A percentile compares a stretch with the other conserved stretches of the same genome.
These are phyloP conservation scores for Fusarium ramigenum DNA, from an alignment of 2,329 filamentous ascomycete species.

Conservation along the genomic window DNA sequence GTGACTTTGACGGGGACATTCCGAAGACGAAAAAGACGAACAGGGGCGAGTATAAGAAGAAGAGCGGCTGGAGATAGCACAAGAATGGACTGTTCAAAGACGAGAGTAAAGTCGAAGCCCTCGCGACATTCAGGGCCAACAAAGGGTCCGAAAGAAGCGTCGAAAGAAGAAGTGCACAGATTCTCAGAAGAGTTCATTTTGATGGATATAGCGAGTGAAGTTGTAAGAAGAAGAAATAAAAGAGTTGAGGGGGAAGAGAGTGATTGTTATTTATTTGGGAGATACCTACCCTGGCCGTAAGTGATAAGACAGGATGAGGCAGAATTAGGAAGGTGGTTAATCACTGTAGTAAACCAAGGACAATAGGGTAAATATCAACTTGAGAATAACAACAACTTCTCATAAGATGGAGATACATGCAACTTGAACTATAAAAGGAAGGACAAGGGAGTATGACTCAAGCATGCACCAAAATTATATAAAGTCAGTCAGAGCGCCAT, in stretches of 20 bases:
- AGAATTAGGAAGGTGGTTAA: constrained; percentile 32
- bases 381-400: background rate
- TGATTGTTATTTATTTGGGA: background rate
- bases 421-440: background rate
- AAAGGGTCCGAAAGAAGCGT: constrained; percentile 41
- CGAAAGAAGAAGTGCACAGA: constrained; percentile 35
- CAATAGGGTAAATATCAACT: background rate
- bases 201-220: background rate
- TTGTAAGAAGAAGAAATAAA: background rate
- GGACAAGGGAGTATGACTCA: constrained; percentile 6
- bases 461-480: background rate
- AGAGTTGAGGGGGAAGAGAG: background rate
- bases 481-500: background rate
- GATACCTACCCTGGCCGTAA: background rate
- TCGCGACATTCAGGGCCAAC: constrained; percentile 47
- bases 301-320: background rate
- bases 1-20: constrained; percentile 41
- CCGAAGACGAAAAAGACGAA: constrained; percentile 44
- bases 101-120: constrained; percentile 60
- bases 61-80: constrained; percentile 45
- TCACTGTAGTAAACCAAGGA: background rate
- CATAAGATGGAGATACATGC: background rate
- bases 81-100: constrained; percentile 54
- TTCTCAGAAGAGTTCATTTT: constrained; percentile 39
- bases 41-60: constrained; percentile 45